phyloP scores from a whole-genome alignment of 306 rosid species.

The Acacia confusa region DNA sequence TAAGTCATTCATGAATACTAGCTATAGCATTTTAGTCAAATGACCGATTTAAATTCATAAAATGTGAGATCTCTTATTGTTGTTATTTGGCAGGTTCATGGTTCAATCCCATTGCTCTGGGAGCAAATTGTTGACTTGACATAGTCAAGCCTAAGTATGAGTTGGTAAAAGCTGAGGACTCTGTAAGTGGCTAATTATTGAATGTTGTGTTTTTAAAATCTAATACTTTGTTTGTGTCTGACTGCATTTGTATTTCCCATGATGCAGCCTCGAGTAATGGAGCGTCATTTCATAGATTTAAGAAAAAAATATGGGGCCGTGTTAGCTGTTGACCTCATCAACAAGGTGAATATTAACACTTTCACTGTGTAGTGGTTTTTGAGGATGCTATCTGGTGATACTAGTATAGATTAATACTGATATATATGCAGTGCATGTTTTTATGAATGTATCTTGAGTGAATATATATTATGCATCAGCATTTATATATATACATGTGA shows the following conservation, averaged over 20 bases:
- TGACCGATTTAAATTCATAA: conserved; percentile 12
- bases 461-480: conserved; percentile 1
- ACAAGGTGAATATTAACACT: conserved; percentile 47
- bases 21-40: background rate
- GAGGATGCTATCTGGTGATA: background rate
- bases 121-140: conserved; percentile 81
- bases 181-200: conserved; percentile 51
- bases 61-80: conserved; percentile 1
- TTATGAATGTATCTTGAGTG: background rate
- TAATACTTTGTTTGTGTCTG: background rate
- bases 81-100: conserved; percentile 59
- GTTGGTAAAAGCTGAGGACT: conserved; percentile 66
- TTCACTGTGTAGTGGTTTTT: background rate
- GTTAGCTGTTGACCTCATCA: conserved; percentile 75
- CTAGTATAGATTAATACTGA: background rate
- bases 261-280: conserved; percentile 68
- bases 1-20: background rate
- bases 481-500: conserved; percentile 30
- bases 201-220: conserved; percentile 24
- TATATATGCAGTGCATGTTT: background rate
- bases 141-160: conserved; percentile 83
- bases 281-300: conserved; percentile 81
- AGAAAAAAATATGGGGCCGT: conserved; percentile 86
- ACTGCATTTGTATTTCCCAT: conserved; percentile 32
- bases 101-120: conserved; percentile 80